Conservation (phyloP, 257 asterid species). For the Osmanthus fragrans region DNA sequence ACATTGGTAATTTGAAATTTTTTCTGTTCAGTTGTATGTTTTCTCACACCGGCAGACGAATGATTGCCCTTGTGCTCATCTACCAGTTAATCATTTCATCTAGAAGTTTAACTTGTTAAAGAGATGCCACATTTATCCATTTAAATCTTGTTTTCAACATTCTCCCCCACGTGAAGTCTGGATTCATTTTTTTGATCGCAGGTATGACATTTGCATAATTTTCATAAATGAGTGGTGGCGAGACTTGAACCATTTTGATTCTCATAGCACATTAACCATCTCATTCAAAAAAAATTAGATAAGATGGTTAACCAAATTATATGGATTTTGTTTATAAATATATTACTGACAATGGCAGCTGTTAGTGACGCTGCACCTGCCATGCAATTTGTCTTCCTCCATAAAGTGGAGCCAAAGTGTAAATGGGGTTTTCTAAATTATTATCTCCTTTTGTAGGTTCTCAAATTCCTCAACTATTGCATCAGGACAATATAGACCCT, state of each 20-base stretch:
- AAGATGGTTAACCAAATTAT: background rate
- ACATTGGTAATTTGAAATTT: background rate
- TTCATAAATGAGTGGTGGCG: background rate
- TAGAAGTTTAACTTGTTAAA: background rate
- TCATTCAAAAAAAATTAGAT: background rate
- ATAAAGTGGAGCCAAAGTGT: background rate
- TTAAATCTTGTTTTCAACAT: background rate
- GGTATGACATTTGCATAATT: background rate
- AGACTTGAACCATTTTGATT: background rate
- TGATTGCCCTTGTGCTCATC: background rate
- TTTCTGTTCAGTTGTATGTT: background rate
- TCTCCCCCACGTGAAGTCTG: background rate
- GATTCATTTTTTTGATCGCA: background rate
- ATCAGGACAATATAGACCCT: constrained; percentile 45
- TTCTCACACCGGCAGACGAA: background rate
- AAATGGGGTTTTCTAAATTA: constrained; percentile 3
- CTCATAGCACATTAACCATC: background rate
- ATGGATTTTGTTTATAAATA: background rate
- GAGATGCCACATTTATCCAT: background rate
- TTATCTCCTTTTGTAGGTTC: constrained; percentile 52
- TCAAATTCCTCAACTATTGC: constrained; percentile 59
- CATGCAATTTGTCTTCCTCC: background rate
- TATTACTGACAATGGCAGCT: background rate
- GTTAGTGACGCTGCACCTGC: background rate
- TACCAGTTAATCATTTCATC: background rate